A percentile compares a stretch with the other conserved stretches of the same genome.
Conservation (phyloP, 192 early-diverging fungal species). For the Backusella parvicylindrica region DNA sequence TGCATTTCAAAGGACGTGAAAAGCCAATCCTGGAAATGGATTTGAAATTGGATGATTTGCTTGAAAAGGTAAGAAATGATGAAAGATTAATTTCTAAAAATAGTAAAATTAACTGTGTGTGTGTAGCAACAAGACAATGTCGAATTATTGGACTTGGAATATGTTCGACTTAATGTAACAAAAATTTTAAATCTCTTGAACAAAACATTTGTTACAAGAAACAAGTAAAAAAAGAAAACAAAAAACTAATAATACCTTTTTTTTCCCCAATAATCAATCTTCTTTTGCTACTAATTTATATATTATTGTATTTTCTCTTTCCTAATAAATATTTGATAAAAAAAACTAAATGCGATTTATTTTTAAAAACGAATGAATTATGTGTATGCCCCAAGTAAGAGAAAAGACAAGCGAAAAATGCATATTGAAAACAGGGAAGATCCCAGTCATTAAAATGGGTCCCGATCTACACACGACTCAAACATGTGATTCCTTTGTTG, state of each 20-base stretch:
- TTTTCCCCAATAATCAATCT: too few relatives aligned
- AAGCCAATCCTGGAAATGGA: slow-evolving; percentile 96
- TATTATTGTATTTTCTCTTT: not conserved
- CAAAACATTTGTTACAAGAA: slow-evolving; percentile 68
- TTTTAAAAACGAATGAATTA: too few relatives aligned
- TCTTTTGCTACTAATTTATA: not conserved
- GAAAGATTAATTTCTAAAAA: not conserved
- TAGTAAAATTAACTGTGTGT: not conserved
- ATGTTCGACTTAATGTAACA: slow-evolving; percentile 86
- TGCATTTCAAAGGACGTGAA: slow-evolving; percentile 87
- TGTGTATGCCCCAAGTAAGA: too few relatives aligned
- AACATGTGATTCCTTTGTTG: too few relatives aligned
- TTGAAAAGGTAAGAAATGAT: slow-evolving; percentile 59
- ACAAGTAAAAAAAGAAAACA: slow-evolving; percentile 32
- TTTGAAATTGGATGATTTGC: slow-evolving; percentile 79
- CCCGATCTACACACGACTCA: too few relatives aligned
- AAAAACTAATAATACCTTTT: not conserved
- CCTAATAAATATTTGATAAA: not conserved
- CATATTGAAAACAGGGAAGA: too few relatives aligned
- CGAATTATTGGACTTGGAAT: slow-evolving; percentile 84
- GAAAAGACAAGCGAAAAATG: too few relatives aligned
- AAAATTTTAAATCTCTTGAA: slow-evolving; percentile 79
- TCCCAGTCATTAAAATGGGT: too few relatives aligned
- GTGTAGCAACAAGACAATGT: slow-evolving; percentile 87
- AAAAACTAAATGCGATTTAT: not conserved